A percentile compares a stretch with the other conserved stretches of the same genome.
Evolutionary conservation across 163 green algal species (phyloP).

Genomic region (Chlamydomonas reinhardtii): DNA sequence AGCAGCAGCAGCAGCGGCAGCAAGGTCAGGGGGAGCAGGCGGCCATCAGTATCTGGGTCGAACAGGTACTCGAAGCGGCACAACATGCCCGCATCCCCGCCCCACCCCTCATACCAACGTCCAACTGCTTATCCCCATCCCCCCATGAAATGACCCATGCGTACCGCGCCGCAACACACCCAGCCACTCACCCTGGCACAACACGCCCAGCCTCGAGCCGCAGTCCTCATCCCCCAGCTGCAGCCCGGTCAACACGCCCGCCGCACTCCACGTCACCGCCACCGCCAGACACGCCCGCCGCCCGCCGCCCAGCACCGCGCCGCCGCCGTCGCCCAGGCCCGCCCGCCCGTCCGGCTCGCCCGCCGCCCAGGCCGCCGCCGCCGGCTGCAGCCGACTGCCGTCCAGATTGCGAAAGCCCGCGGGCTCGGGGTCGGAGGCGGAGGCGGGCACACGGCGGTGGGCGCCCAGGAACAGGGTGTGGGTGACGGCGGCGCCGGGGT

Average conservation of each 20-base stretch:
- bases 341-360: conserved; percentile 10
- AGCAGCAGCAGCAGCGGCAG: neutral
- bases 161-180: too few species aligned
- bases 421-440: neutral
- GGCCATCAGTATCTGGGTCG: too few species aligned
- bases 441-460: neutral
- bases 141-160: too few species aligned
- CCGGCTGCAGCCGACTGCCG: conserved; percentile 9
- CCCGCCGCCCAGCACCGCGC: neutral
- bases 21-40: neutral
- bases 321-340: neutral
- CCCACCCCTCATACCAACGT: too few species aligned
- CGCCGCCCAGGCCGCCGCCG: neutral
- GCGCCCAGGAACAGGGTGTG: conserved; percentile 13
- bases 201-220: too few species aligned
- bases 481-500: neutral
- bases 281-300: neutral
- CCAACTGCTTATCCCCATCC: too few species aligned
- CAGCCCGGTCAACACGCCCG: neutral
- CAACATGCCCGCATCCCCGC: too few species aligned
- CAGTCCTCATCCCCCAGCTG: neutral
- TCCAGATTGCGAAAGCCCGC: conserved; percentile 16
- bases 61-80: too few species aligned
- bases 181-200: neutral
- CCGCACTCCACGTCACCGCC: neutral